Percentiles rank a stretch among this genome's conserved stretches.
These are phyloP conservation scores for Monascus purpureus DNA, from an alignment of 495 filamentous ascomycete genomes.

Conservation along the genomic window DNA sequence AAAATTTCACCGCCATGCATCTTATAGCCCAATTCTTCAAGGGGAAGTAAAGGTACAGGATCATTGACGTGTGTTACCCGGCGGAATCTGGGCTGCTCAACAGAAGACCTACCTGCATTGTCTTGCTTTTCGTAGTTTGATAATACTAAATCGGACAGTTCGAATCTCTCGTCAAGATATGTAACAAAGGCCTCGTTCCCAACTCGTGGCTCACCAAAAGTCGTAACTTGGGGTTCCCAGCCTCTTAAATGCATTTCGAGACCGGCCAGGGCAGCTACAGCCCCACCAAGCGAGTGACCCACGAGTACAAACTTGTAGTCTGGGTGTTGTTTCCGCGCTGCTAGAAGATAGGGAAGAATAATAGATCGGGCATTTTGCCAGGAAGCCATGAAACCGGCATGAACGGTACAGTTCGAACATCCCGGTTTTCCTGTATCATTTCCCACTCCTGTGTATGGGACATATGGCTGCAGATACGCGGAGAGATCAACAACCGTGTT, in stretches of 20 bases:
- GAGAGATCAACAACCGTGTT: constrained; percentile 84
- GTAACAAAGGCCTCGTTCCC: constrained; percentile 59
- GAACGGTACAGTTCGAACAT: constrained; percentile 80
- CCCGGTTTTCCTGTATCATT: constrained; percentile 12
- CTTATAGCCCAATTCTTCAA: constrained; percentile 74
- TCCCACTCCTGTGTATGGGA: constrained; percentile 53
- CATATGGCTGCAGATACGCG: constrained; percentile 76
- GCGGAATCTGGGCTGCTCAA: no score
- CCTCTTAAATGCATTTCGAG: constrained; percentile 58
- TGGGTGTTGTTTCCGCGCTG: constrained; percentile 43
- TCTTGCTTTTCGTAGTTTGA: constrained; percentile 5
- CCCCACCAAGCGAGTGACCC: constrained; percentile 86
- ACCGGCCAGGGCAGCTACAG: constrained; percentile 75
- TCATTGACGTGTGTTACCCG: constrained; percentile 78
- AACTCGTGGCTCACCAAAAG: constrained; percentile 81
- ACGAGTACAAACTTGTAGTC: constrained; percentile 62
- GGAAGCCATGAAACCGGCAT: constrained; percentile 73
- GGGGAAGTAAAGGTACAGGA: constrained; percentile 77
- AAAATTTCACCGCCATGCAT: constrained; percentile 79
- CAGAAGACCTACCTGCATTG: constrained; percentile 10
- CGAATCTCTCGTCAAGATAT: constrained; percentile 57
- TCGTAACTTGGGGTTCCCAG: constrained; percentile 65
- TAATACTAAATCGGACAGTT: constrained; percentile 14
- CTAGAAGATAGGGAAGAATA: constrained; percentile 46
- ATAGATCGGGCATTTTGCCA: constrained; percentile 58